Base-by-base conservation (phyloP, 352 stramenopile genomes). In the Pythium apleroticum region DNA sequence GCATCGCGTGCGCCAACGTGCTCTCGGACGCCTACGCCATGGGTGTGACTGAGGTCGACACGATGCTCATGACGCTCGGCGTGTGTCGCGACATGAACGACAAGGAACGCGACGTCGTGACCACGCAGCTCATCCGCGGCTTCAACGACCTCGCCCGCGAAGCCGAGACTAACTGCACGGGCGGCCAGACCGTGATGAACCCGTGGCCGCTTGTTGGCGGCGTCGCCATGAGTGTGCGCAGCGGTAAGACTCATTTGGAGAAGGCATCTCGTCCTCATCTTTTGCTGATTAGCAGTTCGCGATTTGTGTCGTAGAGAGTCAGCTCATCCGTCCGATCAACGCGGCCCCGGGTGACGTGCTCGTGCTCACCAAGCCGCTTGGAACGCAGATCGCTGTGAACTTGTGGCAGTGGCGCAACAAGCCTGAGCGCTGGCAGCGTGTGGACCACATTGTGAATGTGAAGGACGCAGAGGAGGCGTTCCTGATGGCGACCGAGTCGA, bases 161-260 rank as follows among this genome's bases (percentile, higher is more conserved):
- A 62, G 93, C 93, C 14, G 80, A 90, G 53, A 98, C 93, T 11
- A 90, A 92, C 59, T 88, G 98, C 54, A 98, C 92, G 14, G 95
- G 95, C 33, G 95, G 95, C 19, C 95, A 98, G 76, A 98, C 95
- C 0, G 95, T 98, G 52, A 90, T 98, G 74, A 98, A 98, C 78
- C 93, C 93, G 31, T 98, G 95, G 95, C 92, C 93, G 20, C 95
- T 98, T 57, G 96, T 98, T 65, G 95, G 95, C 28, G 95, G 95
- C 57, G 90, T 98, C 31, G 93, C 93, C 0, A 98, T 96, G 84
- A 91, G 81, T 58, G 84, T 93, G 7, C 84, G 84, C 35, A 90
- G 79, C 28, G 84, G 84, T 93, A 48, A n/a, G 72, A 33, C n/a
- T n/a, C n/a, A n/a, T n/a, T n/a, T n/a, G n/a, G n/a, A 33, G 30